These are phyloP conservation scores for Aspergillus sp. DNA, from an alignment of 2,329 filamentous ascomycete genomes.

Conservation along the genomic window DNA sequence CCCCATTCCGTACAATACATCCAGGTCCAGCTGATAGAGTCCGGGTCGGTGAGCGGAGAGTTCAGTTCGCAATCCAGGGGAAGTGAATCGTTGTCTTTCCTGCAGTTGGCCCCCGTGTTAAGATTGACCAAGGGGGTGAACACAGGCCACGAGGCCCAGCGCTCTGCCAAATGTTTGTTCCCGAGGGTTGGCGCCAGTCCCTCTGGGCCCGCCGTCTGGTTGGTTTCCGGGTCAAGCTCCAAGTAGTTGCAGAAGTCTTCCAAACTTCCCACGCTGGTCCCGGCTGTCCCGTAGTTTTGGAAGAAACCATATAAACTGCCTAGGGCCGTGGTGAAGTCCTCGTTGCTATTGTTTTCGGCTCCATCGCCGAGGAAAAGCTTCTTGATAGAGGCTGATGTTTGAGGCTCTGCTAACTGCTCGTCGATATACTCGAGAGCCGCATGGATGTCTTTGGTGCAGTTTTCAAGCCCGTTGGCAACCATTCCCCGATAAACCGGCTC, in stretches of 20 bases:
- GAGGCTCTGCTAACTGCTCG: constrained; percentile 38
- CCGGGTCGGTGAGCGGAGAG: constrained; percentile 32
- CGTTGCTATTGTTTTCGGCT: constrained; percentile 47
- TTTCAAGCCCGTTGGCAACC: constrained; percentile 49
- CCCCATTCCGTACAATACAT: constrained; percentile 57
- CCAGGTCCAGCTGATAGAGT: constrained; percentile 49
- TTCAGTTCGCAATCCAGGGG: constrained; percentile 41
- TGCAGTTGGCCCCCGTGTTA: constrained; percentile 43
- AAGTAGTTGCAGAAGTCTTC: constrained; percentile 49
- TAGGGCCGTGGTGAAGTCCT: constrained; percentile 48
- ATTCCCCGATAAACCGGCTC: constrained; percentile 51
- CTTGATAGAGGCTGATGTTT: constrained; percentile 44
- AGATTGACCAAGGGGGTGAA: constrained; percentile 40
- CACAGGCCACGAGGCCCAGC: constrained; percentile 43
- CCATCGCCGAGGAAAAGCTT: constrained; percentile 49
- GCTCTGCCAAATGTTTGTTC: constrained; percentile 40
- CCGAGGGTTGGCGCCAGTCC: constrained; percentile 45
- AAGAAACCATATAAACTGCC: constrained; percentile 42
- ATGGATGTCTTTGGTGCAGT: constrained; percentile 52
- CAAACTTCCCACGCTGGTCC: constrained; percentile 30
- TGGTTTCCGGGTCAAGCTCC: constrained; percentile 42
- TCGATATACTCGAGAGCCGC: constrained; percentile 53
- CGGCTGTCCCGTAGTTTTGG: constrained; percentile 46
- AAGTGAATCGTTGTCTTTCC: constrained; percentile 22
- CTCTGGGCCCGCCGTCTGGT: constrained; percentile 35